Evolutionary conservation across 352 stramenopile genomes (phyloP).

Genomic region (Phytophthora macrochlamydospora): DNA sequence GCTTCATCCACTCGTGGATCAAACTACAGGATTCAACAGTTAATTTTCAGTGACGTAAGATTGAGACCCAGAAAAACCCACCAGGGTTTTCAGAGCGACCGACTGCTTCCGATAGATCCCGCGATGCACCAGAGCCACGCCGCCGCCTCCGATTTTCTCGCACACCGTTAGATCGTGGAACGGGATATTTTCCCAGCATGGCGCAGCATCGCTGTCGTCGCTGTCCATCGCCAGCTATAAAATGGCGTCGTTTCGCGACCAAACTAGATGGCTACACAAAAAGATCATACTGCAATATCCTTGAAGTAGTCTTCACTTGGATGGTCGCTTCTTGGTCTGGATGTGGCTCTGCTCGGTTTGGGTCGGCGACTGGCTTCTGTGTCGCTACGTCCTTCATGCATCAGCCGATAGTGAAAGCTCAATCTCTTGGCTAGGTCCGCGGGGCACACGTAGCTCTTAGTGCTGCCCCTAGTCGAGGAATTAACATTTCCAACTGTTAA

Average conservation of each 20-base stretch:
- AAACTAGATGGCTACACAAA: background rate
- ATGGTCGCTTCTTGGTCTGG: background rate
- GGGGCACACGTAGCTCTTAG: slow-evolving; percentile 7
- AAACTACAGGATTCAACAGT: slow-evolving; percentile 43
- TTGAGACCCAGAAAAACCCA: slow-evolving; percentile 26
- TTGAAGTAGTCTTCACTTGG: too few relatives aligned
- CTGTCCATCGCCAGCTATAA: slow-evolving; percentile 19
- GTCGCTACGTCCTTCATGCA: slow-evolving; percentile 37
- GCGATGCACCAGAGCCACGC: slow-evolving; percentile 90
- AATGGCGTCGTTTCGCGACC: background rate
- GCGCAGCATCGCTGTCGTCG: slow-evolving; percentile 14
- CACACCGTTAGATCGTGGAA: slow-evolving; percentile 84
- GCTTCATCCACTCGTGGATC: slow-evolving; percentile 82
- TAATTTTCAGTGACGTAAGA: background rate
- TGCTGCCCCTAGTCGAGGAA: slow-evolving; percentile 14
- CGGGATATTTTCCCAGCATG: slow-evolving; percentile 74
- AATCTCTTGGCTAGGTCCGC: slow-evolving; percentile 17
- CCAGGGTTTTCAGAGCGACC: slow-evolving; percentile 91
- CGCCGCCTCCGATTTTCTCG: slow-evolving; percentile 87
- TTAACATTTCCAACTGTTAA: slow-evolving; percentile 18
- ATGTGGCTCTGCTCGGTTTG: slow-evolving; percentile 42
- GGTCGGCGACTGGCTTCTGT: slow-evolving; percentile 28
- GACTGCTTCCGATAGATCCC: slow-evolving; percentile 71
- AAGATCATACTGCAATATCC: too few relatives aligned
- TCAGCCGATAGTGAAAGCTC: slow-evolving; percentile 36